Base-by-base conservation (phyloP, 192 early-diverging fungal genomes). In the Backusella morwellensis region DNA sequence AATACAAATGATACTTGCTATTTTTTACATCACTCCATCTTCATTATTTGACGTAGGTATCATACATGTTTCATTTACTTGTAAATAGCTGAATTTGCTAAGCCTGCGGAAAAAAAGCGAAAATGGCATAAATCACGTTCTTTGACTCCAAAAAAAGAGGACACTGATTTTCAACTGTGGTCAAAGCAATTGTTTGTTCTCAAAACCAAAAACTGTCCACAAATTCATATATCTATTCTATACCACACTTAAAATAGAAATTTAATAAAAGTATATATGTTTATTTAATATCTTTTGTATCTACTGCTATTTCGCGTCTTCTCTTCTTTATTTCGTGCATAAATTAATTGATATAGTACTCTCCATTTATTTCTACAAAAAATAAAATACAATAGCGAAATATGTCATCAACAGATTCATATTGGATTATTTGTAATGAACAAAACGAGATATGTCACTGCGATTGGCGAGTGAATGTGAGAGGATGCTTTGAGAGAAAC, bases 401-500 rank as follows among this genome's bases (percentile, higher is more conserved):
- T n/a, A 54, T 54, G 50, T 54, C 50, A 54, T 54, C 50, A 54
- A 21, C 50, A 8, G 67, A 35, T 68, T 42, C 69, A 2, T 77
- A 74, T 44, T 81, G 80, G 80, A 11, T 70, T 17, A 5, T 70
- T 3, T 81, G 80, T 44, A 50, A 76, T 38, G 34, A 68, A 1
- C 15, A 54, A n/a, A 54, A 17, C 14, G 32, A 32, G 32, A 15
- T 77, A 23, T 81, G 80, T 38, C 76, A 81, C 35, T 81, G 80
- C 29, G 80, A 81, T 63, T 81, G 76, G 76, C 59, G 80, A 66
- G 11, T 81, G 14, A 70, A 21, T 19, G 23, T 75, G 3, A 6
- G 71, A 35, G 52, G 42, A 9, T 81, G 80, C 12, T 35, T 41
- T 2, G 68, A 77, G 26, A 29, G 23, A 7, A 12, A 42, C 0